Percentiles rank a stretch among this genome's conserved stretches.
Conservation (phyloP, 2,329 filamentous ascomycete species). For the Aspergillus floridensis region DNA sequence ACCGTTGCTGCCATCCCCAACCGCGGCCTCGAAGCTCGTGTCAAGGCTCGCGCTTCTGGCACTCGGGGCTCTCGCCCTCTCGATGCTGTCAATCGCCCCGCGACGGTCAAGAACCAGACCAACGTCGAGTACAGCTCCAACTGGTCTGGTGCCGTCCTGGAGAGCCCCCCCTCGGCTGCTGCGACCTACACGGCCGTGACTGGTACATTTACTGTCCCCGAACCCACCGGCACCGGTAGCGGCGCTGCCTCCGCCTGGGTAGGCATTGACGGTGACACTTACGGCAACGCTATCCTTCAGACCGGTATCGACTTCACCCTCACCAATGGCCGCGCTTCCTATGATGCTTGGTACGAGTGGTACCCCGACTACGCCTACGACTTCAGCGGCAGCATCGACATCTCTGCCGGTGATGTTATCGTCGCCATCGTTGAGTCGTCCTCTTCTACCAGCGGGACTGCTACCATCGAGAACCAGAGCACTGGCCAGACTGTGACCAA, state of each 20-base stretch:
- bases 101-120: conserved; percentile 35
- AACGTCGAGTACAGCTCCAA: conserved; percentile 54
- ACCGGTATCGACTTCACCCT: conserved; percentile 57
- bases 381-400: conserved; percentile 46
- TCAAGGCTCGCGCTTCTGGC: conserved; percentile 23
- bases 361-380: conserved; percentile 56
- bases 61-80: conserved; percentile 30
- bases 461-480: conserved; percentile 49
- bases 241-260: conserved; percentile 54
- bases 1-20: conserved; percentile 48
- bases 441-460: conserved; percentile 43
- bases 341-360: conserved; percentile 61
- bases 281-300: conserved; percentile 53
- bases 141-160: conserved; percentile 59
- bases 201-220: conserved; percentile 52
- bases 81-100: conserved; percentile 25
- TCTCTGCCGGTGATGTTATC: conserved; percentile 46
- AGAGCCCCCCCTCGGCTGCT: conserved; percentile 28
- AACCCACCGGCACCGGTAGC: conserved; percentile 33
- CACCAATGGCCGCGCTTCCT: conserved; percentile 41
- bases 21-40: conserved; percentile 37
- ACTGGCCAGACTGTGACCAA: conserved; percentile 53
- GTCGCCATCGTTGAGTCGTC: conserved; percentile 43
- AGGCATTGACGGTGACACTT: conserved; percentile 59
- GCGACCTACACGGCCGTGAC: conserved; percentile 52